These are phyloP conservation scores for Potentilla sterilis DNA, from an alignment of 306 rosid genomes.

Conservation along the genomic window DNA sequence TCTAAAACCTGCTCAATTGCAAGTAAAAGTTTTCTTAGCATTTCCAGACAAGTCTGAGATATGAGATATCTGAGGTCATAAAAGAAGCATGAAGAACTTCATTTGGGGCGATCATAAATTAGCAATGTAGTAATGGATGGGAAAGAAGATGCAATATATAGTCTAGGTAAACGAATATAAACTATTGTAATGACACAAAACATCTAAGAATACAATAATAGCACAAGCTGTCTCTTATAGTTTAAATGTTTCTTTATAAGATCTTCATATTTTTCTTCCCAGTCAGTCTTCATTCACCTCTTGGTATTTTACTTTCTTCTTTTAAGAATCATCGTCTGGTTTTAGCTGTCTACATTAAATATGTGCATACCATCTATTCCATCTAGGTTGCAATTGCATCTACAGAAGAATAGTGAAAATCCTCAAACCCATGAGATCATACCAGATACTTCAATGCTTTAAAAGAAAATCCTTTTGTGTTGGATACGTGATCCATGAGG, in stretches of 20 bases:
- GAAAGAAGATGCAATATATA: neutral
- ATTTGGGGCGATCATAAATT: neutral
- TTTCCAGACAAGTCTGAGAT: neutral
- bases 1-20: constrained; percentile 70
- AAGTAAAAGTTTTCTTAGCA: neutral
- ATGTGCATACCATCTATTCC: neutral
- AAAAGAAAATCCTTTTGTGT: constrained; percentile 81
- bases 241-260: neutral
- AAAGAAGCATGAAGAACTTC: neutral
- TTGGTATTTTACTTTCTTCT: no score
- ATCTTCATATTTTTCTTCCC: neutral
- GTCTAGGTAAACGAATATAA: neutral
- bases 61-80: neutral
- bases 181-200: no score
- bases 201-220: neutral
- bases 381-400: neutral
- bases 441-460: constrained; percentile 65
- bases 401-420: neutral
- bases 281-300: neutral
- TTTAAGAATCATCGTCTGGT: no score
- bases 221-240: no score
- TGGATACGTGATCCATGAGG: constrained; percentile 74
- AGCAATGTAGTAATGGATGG: neutral
- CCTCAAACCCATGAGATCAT: constrained; percentile 16
- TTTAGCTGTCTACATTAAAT: no score